Base-by-base conservation (phyloP, 148 eudicot species). In the Rhododendron ferrugineum region DNA sequence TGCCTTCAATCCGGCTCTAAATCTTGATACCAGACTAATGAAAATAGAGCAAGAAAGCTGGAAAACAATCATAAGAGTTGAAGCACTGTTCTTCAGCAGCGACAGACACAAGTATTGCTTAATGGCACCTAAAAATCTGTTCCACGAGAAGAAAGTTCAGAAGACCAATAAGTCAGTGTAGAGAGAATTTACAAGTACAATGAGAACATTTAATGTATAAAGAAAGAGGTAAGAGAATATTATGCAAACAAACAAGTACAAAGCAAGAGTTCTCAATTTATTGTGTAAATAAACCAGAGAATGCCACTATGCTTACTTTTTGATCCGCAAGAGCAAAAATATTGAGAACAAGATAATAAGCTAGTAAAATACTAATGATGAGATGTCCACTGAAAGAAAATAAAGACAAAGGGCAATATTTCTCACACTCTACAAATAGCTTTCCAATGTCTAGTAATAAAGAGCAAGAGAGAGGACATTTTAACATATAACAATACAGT, bases 11-110 rank as follows among this genome's bases (percentile, higher is more conserved):
- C 99, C 99, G 86, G 97, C 99, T 89, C 99, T 93, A 89, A 97
- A 97, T 89, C 99, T 91, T 86, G 98, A 91, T 18, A 97, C 99
- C 87, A 97, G 91, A 86, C 99, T 97, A 85, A 97, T 94, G 89
- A 97, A 97, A 89, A 97, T 97, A 30, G 99, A 97, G 91, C 99
- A 97, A 36, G 99, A 97, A 87, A 97, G 99, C 97, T 97, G 99
- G 90, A 94, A 97, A 87, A 97, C 97, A 86, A 97, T 94, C 96
- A 97, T 93, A 86, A 95, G 95, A 68, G 95, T 93, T 85, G 99
- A 97, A 52, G 98, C 98, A 87, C 98, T 97, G 91, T 97, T 95
- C 94, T 97, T 97, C 92, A 97, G 91, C 90, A 97, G 90, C 40
- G 99, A 97, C 81, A 97, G 88, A 75, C 99, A 97, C 91, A 97